Base-by-base conservation (phyloP, 805 yeast species). In the Yarrowia sp. region DNA sequence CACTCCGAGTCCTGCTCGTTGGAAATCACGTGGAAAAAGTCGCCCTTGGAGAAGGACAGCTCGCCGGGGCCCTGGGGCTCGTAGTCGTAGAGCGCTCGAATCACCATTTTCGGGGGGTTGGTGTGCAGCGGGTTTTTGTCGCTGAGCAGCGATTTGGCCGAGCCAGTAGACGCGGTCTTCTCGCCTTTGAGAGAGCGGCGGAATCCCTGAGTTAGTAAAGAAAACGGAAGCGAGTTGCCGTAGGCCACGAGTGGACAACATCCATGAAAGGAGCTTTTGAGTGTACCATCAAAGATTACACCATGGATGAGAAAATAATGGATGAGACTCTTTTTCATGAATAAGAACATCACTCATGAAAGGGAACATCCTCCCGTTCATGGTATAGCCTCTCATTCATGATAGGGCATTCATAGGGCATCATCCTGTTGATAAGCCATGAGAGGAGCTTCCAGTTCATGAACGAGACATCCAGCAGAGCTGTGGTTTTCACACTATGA, bases 21-120 rank as follows among this genome's bases (percentile, higher is more conserved):
- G 26, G 86, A 86, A 48, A 84, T 82, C 2, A 95, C 96, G 75
- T 91, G 92, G 79, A 93, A 91, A 76, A 92, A 93, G 75, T 94
- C 98, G 46, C 97, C 97, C 72, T 87, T 86, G 52, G 79, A 75
- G 77, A 95, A 94, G 40, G 86, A 83, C 43, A 94, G 82, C 76
- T 94, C 98, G 26, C 91, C 92, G 0, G 91, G 87, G 14, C 90
- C 89, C 73, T 89, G 93, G 0, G 97, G 89, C 52, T 81, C 81
- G 78, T 93, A 93, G 75, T 89, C 89, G 73, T 86, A 87, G 16
- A 89, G 79, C 0, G 98, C 98, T 71, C 87, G 88, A 70, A 95
- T 91, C 55, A 91, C 97, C 75, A 89, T 89, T 70, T 87, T 89
- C 5, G 97, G 97, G 3, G 91, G 85, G 70, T 75, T 72, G 0